Evolutionary conservation across 176 grass and related monocot genomes (phyloP).

Genomic region (Avena eriantha): DNA sequence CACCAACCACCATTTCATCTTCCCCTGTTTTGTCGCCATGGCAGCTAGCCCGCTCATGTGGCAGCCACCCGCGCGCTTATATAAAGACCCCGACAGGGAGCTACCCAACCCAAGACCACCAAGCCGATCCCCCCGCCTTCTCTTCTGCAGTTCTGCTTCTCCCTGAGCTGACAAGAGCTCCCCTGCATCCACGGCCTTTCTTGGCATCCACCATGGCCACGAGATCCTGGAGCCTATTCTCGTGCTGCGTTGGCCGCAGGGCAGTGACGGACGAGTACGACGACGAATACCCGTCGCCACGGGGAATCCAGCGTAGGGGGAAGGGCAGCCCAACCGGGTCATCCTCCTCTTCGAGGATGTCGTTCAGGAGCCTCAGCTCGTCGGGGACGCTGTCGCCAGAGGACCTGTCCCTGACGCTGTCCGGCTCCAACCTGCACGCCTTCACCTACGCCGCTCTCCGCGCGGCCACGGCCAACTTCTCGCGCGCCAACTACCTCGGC

Average conservation of each 20-base stretch:
- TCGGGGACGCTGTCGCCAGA: conserved; percentile 60
- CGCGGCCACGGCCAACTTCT: conserved; percentile 53
- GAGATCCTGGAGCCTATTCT: background rate
- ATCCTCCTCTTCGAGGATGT: conserved; percentile 27
- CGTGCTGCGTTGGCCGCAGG: conserved; percentile 16
- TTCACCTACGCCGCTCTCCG: conserved; percentile 72
- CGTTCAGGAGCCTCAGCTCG: conserved; percentile 63
- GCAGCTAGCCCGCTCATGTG: conserved; percentile 4
- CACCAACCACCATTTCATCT: background rate
- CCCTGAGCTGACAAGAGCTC: background rate
- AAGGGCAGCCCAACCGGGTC: conserved; percentile 23
- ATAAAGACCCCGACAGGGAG: conserved; percentile 25
- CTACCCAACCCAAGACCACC: background rate
- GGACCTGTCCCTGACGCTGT: conserved; percentile 67
- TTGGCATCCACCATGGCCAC: background rate
- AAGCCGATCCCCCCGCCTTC: background rate
- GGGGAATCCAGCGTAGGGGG: background rate
- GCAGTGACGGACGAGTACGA: background rate
- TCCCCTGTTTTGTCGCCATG: conserved; percentile 41
- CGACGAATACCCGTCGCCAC: background rate
- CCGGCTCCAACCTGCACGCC: conserved; percentile 63
- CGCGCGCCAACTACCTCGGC: conserved; percentile 66
- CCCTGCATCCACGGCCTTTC: background rate
- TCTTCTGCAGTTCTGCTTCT: background rate
- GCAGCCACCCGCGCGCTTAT: conserved; percentile 10